Conservation (phyloP, 352 stramenopile genomes). For the Globisporangium iwayamae region DNA sequence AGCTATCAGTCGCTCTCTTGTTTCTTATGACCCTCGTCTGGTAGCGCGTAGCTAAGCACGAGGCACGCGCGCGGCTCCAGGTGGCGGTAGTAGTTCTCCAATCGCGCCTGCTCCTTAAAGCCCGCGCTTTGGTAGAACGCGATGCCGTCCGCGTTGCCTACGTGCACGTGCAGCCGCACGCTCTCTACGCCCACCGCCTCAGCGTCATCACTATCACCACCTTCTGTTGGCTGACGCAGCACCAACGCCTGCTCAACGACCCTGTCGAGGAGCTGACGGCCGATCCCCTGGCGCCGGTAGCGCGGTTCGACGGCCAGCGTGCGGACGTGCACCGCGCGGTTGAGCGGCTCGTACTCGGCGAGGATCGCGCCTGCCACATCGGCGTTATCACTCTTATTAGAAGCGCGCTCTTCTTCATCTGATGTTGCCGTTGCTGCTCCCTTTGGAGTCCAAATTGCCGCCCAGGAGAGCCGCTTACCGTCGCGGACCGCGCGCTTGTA, state of each 20-base stretch:
- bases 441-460: too few relatives aligned
- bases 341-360: slow-evolving; percentile 34
- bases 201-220: too few relatives aligned
- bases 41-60: slow-evolving; percentile 38
- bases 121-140: slow-evolving; percentile 55
- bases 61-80: slow-evolving; percentile 51
- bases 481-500: slow-evolving; percentile 62
- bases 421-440: background rate
- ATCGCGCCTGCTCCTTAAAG: slow-evolving; percentile 36
- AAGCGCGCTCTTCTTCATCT: background rate
- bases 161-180: slow-evolving; percentile 60
- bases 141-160: slow-evolving; percentile 51
- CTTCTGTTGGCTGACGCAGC: slow-evolving; percentile 5
- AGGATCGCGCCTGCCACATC: slow-evolving; percentile 30
- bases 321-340: slow-evolving; percentile 31
- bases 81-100: slow-evolving; percentile 68
- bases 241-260: slow-evolving; percentile 24
- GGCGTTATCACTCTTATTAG: slow-evolving; percentile 3
- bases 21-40: background rate
- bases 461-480: slow-evolving; percentile 41
- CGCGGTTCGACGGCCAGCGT: slow-evolving; percentile 35
- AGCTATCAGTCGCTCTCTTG: background rate
- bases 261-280: slow-evolving; percentile 28
- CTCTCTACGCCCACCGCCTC: slow-evolving; percentile 9
- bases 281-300: slow-evolving; percentile 39